Conservation (phyloP, 805 yeast genomes). For the Cyberlindnera saturnus region DNA sequence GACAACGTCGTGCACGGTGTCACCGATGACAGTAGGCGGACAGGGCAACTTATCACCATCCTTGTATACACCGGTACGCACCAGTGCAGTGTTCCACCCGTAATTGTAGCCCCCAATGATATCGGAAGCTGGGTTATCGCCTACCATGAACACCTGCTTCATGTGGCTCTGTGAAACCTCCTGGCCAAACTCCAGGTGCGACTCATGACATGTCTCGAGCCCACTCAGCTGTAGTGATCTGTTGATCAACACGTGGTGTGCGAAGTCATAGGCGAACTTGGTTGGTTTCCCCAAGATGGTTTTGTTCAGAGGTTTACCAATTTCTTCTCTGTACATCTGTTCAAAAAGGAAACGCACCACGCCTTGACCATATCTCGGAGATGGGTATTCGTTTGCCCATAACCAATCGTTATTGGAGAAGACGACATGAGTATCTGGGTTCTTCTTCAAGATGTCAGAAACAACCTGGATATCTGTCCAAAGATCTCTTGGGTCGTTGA, state of each 20-base stretch:
- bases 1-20: conserved; percentile 50
- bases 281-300: conserved; percentile 79
- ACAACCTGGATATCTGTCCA: conserved; percentile 79
- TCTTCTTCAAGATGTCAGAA: conserved; percentile 59
- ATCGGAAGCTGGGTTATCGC: conserved; percentile 94
- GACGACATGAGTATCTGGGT: conserved; percentile 63
- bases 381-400: conserved; percentile 78
- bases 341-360: conserved; percentile 66
- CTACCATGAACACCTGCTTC: conserved; percentile 82
- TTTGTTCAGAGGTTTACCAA: conserved; percentile 43
- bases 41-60: conserved; percentile 42
- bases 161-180: conserved; percentile 33
- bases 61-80: conserved; percentile 81
- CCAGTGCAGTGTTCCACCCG: conserved; percentile 86
- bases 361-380: conserved; percentile 89
- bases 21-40: conserved; percentile 43
- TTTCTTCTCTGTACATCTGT: conserved; percentile 47
- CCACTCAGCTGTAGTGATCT: conserved; percentile 26
- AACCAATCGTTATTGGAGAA: conserved; percentile 80
- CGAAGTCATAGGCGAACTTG: conserved; percentile 73
- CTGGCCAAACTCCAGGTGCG: conserved; percentile 16
- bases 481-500: conserved; percentile 87
- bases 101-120: conserved; percentile 81
- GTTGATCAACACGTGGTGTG: conserved; percentile 57
- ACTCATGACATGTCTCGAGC: neutral